Percentiles rank a stretch among this genome's conserved stretches.
Evolutionary conservation across 371 early-diverging fungal species (phyloP).

Genomic region (Lichtheimia ornata): DNA sequence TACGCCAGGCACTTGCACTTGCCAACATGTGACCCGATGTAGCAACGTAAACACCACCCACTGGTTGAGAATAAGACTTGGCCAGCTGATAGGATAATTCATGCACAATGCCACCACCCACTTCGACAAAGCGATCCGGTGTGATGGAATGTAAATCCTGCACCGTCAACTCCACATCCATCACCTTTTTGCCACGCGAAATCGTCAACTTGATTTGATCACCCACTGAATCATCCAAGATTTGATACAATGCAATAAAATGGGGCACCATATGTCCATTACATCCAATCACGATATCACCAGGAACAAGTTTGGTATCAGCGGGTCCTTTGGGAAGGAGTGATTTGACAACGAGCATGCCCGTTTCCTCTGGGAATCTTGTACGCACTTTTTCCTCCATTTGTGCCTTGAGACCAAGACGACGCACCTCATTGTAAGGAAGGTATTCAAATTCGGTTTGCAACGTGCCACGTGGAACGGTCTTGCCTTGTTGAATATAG

Average conservation of each 20-base stretch:
- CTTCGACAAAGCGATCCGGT: slow-evolving; percentile 71
- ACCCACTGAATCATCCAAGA: slow-evolving; percentile 73
- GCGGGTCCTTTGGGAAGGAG: slow-evolving; percentile 78
- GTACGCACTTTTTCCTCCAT: slow-evolving; percentile 65
- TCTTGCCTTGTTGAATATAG: slow-evolving; percentile 52
- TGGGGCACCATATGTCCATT: slow-evolving; percentile 64
- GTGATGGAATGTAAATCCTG: slow-evolving; percentile 82
- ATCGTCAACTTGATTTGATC: slow-evolving; percentile 58
- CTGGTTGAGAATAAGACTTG: slow-evolving; percentile 69
- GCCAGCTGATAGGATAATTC: slow-evolving; percentile 86
- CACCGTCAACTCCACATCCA: slow-evolving; percentile 51
- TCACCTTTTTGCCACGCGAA: slow-evolving; percentile 66
- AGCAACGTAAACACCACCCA: slow-evolving; percentile 81
- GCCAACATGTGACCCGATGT: slow-evolving; percentile 71
- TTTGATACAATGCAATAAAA: slow-evolving; percentile 67
- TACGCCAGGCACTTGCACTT: slow-evolving; percentile 64
- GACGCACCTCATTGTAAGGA: slow-evolving; percentile 61
- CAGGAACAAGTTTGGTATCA: slow-evolving; percentile 60
- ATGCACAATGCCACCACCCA: slow-evolving; percentile 85
- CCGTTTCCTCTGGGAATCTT: slow-evolving; percentile 64
- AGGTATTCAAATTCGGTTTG: slow-evolving; percentile 67
- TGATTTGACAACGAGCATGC: slow-evolving; percentile 71
- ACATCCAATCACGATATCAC: slow-evolving; percentile 68
- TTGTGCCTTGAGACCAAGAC: slow-evolving; percentile 56
- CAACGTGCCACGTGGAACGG: slow-evolving; percentile 75